Percentiles rank a stretch among this genome's conserved stretches.
Conservation (phyloP, 2,329 filamentous ascomycete species). For the Claviceps sp. region DNA sequence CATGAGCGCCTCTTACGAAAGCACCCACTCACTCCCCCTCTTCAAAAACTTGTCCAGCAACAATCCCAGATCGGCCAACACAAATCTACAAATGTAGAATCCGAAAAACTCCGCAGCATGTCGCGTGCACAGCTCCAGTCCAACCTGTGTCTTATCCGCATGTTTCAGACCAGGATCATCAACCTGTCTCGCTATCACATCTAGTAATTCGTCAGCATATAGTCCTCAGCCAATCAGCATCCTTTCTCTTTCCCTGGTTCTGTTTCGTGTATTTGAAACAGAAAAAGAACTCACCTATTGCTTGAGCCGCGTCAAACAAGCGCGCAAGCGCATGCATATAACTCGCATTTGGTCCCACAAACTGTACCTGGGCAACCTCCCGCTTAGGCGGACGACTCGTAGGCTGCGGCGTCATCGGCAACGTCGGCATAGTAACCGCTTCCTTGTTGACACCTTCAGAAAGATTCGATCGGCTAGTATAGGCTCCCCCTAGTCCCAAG, state of each 20-base stretch:
- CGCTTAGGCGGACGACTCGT: slow-evolving; percentile 58
- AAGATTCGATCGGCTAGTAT: slow-evolving; percentile 19
- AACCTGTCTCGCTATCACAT: slow-evolving; percentile 91
- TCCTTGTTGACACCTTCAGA: slow-evolving; percentile 16
- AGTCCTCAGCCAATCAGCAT: background rate
- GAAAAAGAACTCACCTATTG: slow-evolving; percentile 51
- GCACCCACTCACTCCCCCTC: slow-evolving; percentile 87
- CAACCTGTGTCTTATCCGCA: slow-evolving; percentile 87
- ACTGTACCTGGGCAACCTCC: slow-evolving; percentile 54
- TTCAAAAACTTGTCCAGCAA: slow-evolving; percentile 96
- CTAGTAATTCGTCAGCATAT: slow-evolving; percentile 28
- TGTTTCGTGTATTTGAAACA: background rate
- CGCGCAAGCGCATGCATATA: slow-evolving; percentile 88
- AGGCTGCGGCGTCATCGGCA: slow-evolving; percentile 61
- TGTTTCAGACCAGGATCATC: slow-evolving; percentile 88
- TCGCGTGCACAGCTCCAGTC: slow-evolving; percentile 80
- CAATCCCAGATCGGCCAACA: slow-evolving; percentile 69
- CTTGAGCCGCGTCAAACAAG: slow-evolving; percentile 85
- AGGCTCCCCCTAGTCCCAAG: slow-evolving; percentile 40
- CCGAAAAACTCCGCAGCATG: slow-evolving; percentile 96
- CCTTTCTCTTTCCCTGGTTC: background rate
- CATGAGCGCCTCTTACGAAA: slow-evolving; percentile 4
- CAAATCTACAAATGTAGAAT: slow-evolving; percentile 92
- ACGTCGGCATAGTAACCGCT: slow-evolving; percentile 46
- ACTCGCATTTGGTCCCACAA: slow-evolving; percentile 70